Conservation (phyloP, 2,329 filamentous ascomycete species). For the Diaporthe batatas region DNA sequence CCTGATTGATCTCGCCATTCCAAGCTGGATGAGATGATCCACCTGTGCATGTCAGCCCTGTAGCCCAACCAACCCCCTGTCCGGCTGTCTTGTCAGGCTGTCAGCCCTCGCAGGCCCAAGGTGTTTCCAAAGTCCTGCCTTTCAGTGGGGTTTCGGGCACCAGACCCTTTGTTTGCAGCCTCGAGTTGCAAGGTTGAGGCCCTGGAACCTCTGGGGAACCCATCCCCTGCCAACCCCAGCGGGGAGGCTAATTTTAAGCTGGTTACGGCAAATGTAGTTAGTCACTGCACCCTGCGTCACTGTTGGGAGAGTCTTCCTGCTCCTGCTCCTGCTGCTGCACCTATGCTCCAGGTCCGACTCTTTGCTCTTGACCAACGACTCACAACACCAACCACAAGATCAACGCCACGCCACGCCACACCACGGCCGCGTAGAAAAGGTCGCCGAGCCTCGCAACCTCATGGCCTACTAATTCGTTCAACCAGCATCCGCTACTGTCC, state of each 20-base stretch:
- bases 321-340: neutral
- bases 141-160: constrained; percentile 18
- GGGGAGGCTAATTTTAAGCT: constrained; percentile 30
- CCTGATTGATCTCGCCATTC: constrained; percentile 29
- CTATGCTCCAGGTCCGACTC: no score
- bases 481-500: neutral
- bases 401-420: constrained; percentile 12
- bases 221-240: constrained; percentile 9
- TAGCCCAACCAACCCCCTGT: neutral
- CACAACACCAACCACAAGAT: constrained; percentile 9
- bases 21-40: constrained; percentile 32
- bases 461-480: constrained; percentile 12
- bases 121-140: constrained; percentile 16
- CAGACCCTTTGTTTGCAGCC: constrained; percentile 31
- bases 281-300: constrained; percentile 32
- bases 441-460: neutral
- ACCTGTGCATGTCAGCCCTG: constrained; percentile 28
- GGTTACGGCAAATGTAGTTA: constrained; percentile 1
- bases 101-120: neutral
- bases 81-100: neutral
- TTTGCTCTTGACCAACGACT: neutral
- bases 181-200: neutral
- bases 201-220: constrained; percentile 22
- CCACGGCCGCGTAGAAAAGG: neutral
- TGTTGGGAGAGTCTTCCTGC: constrained; percentile 1